Evolutionary conservation across 805 yeast genomes (phyloP), one percentile per base, ranked within the genome.

Genomic region (Cyberlindnera veronae): DNA sequence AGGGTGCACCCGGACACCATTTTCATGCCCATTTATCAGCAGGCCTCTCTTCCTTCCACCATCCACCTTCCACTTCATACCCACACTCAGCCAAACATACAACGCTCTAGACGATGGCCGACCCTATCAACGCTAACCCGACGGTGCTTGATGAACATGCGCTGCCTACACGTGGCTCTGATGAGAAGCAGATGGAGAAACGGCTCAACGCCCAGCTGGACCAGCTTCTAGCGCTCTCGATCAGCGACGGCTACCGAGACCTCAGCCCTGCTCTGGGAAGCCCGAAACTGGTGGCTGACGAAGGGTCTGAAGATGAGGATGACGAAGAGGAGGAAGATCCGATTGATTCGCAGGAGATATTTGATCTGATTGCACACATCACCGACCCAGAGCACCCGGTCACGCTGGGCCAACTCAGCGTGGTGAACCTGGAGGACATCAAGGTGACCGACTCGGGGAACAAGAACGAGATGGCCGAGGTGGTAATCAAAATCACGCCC

Each of bases 341-440:
- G 8, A 77, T 91, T 28, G 99, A 91, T 58, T 63, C 89, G 2
- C 97, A 91, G 58, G 99, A 91, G 58, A 80, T 91, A 6, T 89
- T 78, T 53, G 96, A 90, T 58, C 67, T 91, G 34, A 86, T 87
- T 3, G 79, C 96, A 6, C 76, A 82, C 22, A 87, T 89, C 11
- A 84, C 95, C 0, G 99, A 93, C 60, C 99, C 99, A 2, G 99
- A 93, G 57, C 99, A 93, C 61, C 99, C 99, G 1, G 68, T 93
- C 31, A 84, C 96, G 0, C 68, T 93, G 42, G 99, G 96, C 0
- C 98, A 93, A 62, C 70, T 93, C 14, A 91, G 96, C 0, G 97
- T 93, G 30, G 96, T 93, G 2, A 89, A 88, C 53, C 67, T 93
- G 35, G 71, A 74, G 6, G 96, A 95, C 58, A 93, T 93, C 42